Conservation (phyloP, 2,329 filamentous ascomycete species). For the Diaporthe citrichinensis region DNA sequence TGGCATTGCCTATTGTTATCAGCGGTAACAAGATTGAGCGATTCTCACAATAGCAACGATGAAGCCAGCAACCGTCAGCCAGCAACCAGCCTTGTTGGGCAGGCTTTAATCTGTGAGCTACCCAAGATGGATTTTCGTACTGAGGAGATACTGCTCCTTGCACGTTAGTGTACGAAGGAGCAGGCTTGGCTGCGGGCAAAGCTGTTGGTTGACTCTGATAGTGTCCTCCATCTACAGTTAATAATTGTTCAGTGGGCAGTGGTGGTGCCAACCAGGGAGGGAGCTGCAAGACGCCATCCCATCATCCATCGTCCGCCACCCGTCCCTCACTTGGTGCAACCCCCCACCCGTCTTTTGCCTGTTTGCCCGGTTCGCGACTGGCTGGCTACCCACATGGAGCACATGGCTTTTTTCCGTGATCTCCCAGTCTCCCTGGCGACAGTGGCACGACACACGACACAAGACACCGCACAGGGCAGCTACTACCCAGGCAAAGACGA, state of each 20-base stretch:
- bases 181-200: neutral
- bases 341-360: neutral
- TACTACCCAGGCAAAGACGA: neutral
- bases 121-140: neutral
- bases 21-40: neutral
- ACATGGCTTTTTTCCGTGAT: slow-evolving; percentile 30
- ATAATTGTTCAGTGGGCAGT: neutral
- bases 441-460: slow-evolving; percentile 9
- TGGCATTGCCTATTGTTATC: neutral
- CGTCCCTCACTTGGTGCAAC: slow-evolving; percentile 16
- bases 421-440: slow-evolving; percentile 28
- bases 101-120: neutral
- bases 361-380: slow-evolving; percentile 6
- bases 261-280: neutral
- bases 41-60: slow-evolving; percentile 5
- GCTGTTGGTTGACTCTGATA: neutral
- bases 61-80: neutral
- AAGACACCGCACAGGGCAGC: neutral
- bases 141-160: neutral
- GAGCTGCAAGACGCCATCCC: slow-evolving; percentile 4
- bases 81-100: slow-evolving; percentile 2
- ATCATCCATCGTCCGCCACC: slow-evolving; percentile 8
- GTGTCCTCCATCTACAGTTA: neutral
- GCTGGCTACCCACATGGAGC: slow-evolving; percentile 6
- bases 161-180: neutral